Percentiles rank a stretch among this genome's conserved stretches.
Conservation (phyloP, 2,329 filamentous ascomycete species). For the Phaeosphaeriaceae sp. region DNA sequence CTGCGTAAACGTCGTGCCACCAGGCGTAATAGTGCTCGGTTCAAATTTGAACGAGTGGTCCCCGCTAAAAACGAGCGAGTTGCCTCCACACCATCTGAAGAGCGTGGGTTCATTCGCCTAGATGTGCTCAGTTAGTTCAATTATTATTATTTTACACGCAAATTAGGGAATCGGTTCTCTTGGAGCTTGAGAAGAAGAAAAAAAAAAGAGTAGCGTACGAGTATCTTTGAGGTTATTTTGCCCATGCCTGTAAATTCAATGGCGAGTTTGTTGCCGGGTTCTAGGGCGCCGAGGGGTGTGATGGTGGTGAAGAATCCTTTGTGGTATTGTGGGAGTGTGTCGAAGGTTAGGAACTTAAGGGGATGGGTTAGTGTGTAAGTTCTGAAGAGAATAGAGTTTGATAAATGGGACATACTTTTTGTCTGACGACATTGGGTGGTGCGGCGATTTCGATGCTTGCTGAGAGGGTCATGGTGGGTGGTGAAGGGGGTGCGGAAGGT, state of each 20-base stretch:
- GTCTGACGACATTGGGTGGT: constrained; percentile 14
- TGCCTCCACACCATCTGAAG: constrained; percentile 21
- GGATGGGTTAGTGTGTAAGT: neutral
- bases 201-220: constrained; percentile 4
- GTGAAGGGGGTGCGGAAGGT: neutral
- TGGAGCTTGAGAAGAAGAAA: no score
- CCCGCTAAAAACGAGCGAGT: constrained; percentile 24
- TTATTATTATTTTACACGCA: no score
- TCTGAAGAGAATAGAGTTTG: neutral
- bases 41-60: constrained; percentile 24
- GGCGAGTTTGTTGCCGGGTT: constrained; percentile 18
- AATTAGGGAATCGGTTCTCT: no score
- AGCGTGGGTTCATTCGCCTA: constrained; percentile 9
- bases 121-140: no score
- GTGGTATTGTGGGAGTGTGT: constrained; percentile 13
- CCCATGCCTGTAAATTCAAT: constrained; percentile 9
- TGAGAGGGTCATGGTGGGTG: constrained; percentile 11
- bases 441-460: constrained; percentile 26
- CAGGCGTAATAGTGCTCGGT: constrained; percentile 5
- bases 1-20: constrained; percentile 26
- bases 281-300: constrained; percentile 15
- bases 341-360: constrained; percentile 22
- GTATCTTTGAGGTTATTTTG: constrained; percentile 10
- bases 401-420: constrained; percentile 9
- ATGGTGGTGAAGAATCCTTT: constrained; percentile 21